Conservation (phyloP, 495 filamentous ascomycete genomes). For the Lasiosphaeris hirsuta region DNA sequence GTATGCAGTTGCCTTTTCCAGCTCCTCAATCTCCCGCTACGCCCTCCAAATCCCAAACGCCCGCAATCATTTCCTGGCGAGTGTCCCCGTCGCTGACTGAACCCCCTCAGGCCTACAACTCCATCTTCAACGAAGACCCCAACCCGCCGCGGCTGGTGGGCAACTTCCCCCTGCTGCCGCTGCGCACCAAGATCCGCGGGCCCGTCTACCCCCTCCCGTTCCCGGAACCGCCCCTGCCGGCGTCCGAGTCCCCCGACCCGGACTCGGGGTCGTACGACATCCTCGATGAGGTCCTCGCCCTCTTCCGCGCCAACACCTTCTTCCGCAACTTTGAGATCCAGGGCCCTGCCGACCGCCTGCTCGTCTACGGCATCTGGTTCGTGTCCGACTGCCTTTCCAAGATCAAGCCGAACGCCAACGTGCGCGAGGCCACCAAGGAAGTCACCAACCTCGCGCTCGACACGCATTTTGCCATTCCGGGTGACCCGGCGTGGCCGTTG, state of each 20-base stretch:
- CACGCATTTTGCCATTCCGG: slow-evolving; percentile 84
- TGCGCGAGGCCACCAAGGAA: slow-evolving; percentile 52
- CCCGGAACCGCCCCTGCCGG: slow-evolving; percentile 59
- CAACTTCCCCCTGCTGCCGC: slow-evolving; percentile 90
- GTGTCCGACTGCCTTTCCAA: slow-evolving; percentile 82
- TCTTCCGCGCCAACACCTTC: slow-evolving; percentile 97
- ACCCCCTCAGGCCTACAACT: slow-evolving; percentile 74
- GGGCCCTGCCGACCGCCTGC: slow-evolving; percentile 86
- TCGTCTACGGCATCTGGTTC: slow-evolving; percentile 96
- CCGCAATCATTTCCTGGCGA: neutral
- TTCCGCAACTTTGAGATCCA: slow-evolving; percentile 99
- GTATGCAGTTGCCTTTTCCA: slow-evolving; percentile 10
- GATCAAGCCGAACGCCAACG: slow-evolving; percentile 62
- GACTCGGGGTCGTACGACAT: slow-evolving; percentile 90
- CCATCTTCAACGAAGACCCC: slow-evolving; percentile 81
- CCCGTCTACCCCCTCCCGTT: slow-evolving; percentile 77
- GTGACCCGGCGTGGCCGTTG: slow-evolving; percentile 88
- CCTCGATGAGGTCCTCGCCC: slow-evolving; percentile 83
- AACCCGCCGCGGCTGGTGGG: slow-evolving; percentile 53
- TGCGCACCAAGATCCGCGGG: slow-evolving; percentile 88
- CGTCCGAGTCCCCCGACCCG: slow-evolving; percentile 70
- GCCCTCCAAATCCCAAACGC: neutral
- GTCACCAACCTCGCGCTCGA: slow-evolving; percentile 68
- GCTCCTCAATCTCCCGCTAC: neutral
- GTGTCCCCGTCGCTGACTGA: neutral